Percentiles rank a stretch among this genome's conserved stretches.
Evolutionary conservation across 441 rosid species (phyloP).

Genomic region (Omphalea diandra): DNA sequence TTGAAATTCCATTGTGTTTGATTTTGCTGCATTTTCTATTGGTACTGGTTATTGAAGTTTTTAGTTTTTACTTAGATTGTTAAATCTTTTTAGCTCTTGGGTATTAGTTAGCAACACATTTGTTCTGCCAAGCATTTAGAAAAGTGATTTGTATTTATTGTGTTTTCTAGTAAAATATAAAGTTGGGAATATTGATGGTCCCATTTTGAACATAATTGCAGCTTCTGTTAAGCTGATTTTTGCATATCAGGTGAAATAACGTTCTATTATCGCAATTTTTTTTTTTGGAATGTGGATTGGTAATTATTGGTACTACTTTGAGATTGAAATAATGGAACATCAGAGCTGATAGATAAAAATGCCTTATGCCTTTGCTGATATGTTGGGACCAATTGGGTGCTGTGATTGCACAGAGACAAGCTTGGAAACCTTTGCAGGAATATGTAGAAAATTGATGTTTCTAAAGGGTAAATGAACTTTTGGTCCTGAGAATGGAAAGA

Average conservation of each 20-base stretch:
- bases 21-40: slow-evolving; percentile 23
- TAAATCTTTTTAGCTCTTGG: slow-evolving; percentile 11
- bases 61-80: slow-evolving; percentile 11
- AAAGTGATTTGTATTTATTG: slow-evolving; percentile 18
- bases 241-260: not conserved
- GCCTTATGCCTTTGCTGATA: too few relatives aligned
- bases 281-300: not conserved
- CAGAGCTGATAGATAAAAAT: not conserved
- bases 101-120: not conserved
- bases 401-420: not conserved
- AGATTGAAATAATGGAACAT: not conserved
- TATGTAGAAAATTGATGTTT: not conserved
- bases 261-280: not conserved
- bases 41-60: slow-evolving; percentile 1
- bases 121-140: slow-evolving; percentile 7
- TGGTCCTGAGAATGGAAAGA: not conserved
- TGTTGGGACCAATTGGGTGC: not conserved
- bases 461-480: not conserved
- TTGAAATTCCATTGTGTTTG: slow-evolving; percentile 11
- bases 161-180: slow-evolving; percentile 17
- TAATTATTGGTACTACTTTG: not conserved
- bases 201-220: slow-evolving; percentile 5
- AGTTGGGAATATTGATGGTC: not conserved
- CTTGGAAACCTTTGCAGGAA: not conserved
- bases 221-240: slow-evolving; percentile 16